Evolutionary conservation across 306 rosid species (phyloP).

Genomic region (Vicia villosa): DNA sequence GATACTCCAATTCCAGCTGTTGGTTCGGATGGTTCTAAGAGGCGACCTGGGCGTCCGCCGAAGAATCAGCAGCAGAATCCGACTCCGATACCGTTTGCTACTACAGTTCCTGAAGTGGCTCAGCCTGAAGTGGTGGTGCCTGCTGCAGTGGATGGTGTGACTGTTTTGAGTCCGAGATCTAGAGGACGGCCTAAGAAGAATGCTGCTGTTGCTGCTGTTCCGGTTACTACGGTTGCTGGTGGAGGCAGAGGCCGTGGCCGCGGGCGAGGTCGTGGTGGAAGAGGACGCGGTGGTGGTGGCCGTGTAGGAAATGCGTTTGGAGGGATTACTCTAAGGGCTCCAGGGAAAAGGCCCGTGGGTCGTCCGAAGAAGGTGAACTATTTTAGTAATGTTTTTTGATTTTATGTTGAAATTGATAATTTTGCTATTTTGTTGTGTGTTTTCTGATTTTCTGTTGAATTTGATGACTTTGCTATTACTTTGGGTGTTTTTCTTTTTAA

Average conservation of each 20-base stretch:
- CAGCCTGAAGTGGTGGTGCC: background rate
- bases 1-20: background rate
- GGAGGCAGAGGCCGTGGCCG: background rate
- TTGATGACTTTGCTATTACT: too few relatives aligned
- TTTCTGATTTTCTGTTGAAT: background rate
- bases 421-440: background rate
- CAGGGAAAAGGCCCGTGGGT: slow-evolving; percentile 68
- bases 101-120: background rate
- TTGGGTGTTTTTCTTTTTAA: background rate
- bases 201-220: background rate
- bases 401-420: background rate
- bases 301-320: too few relatives aligned
- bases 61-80: slow-evolving; percentile 55
- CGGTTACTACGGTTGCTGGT: background rate
- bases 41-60: slow-evolving; percentile 71
- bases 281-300: slow-evolving; percentile 24
- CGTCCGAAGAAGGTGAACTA: slow-evolving; percentile 76
- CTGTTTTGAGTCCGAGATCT: slow-evolving; percentile 30
- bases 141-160: background rate
- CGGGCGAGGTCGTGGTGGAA: slow-evolving; percentile 18
- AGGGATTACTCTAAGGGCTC: background rate
- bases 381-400: background rate
- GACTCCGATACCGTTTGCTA: slow-evolving; percentile 58
- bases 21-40: slow-evolving; percentile 38
- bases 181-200: slow-evolving; percentile 73